Evolutionary conservation across 176 grass and related monocot genomes (phyloP), one percentile per base, ranked within the genome.

Genomic region (Paspalum notatum): DNA sequence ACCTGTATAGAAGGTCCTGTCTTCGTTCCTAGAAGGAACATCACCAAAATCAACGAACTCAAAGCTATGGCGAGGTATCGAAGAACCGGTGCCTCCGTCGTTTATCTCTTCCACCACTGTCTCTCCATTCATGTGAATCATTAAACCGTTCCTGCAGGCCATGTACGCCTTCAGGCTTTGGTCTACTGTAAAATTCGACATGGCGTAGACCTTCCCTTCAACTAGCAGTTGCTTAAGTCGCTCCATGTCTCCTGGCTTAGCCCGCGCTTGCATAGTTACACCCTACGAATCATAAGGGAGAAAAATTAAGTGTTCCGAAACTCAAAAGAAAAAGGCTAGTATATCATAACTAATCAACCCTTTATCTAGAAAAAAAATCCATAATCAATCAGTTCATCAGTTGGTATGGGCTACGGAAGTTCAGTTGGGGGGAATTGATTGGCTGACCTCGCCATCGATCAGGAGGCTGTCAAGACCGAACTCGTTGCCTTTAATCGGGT

Each of bases 141-240:
- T 66, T 2, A 76, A 55, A 40, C 1, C 38, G 12, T 83, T 83
- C 0, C 21, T 76, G 17, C 81, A 83, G 61, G 72, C 52, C 71
- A 75, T 83, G 61, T 75, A 84, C 0, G 12, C 9, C 5, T 54
- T 0, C 50, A 12, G 0, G 8, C 18, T 67, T 58, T 9, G 4
- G 4, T 2, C 0, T 32, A 84, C 62, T 40, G 0, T 6, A 24
- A 84, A 76, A 68, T 46, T 3, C 17, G 71, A 84, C 62, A 83
- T 46, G 9, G 16, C 39, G 11, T 83, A 83, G 48, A 83, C 49
- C 21, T 45, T 75, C 62, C 71, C 71, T 74, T 83, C 81, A 46
- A 77, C 58, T 13, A 77, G 14, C 58, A 62, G 22, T 5, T 62
- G 5, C 27, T 62, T 46, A 24, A 62, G 16, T 25, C 9, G 5